phyloP scores from a whole-genome alignment of 176 grass and related monocot genomes.

The Zoysia pacifica region DNA sequence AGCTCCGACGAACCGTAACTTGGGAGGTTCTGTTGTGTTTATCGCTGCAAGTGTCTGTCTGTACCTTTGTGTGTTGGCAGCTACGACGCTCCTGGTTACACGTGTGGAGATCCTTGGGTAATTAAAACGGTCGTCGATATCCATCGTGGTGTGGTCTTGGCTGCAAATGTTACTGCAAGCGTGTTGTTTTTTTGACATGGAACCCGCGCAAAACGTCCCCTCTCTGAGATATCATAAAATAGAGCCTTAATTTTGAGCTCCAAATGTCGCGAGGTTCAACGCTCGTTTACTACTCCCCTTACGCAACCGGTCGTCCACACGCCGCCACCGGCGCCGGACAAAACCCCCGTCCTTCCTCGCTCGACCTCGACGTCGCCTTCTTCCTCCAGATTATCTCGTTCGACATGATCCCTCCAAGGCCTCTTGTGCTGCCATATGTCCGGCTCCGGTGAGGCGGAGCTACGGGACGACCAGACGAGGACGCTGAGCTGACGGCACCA shows the following conservation, averaged over 20 bases:
- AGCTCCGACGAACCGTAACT: background rate
- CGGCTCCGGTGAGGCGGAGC: background rate
- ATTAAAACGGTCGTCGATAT: background rate
- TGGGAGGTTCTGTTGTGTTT: background rate
- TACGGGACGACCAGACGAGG: slow-evolving; percentile 11
- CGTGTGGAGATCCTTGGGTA: slow-evolving; percentile 3
- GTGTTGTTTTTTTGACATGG: background rate
- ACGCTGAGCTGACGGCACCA: background rate
- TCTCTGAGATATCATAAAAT: too few relatives aligned
- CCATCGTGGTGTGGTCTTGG: background rate
- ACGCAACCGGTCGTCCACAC: slow-evolving; percentile 21
- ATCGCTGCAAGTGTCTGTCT: slow-evolving; percentile 22
- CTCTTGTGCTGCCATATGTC: slow-evolving; percentile 43
- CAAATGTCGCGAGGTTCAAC: slow-evolving; percentile 39
- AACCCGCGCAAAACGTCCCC: background rate
- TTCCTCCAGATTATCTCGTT: slow-evolving; percentile 4
- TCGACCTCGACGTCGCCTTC: background rate
- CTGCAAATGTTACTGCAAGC: too few relatives aligned
- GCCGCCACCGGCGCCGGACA: slow-evolving; percentile 32
- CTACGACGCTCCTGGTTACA: slow-evolving; percentile 16
- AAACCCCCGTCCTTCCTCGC: slow-evolving; percentile 2
- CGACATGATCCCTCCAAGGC: background rate
- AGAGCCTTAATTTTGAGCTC: too few relatives aligned
- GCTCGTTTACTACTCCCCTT: slow-evolving; percentile 22
- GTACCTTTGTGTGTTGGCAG: background rate